phyloP scores from a whole-genome alignment of 148 eudicot genomes.

The Vaccinium myrtillus region DNA sequence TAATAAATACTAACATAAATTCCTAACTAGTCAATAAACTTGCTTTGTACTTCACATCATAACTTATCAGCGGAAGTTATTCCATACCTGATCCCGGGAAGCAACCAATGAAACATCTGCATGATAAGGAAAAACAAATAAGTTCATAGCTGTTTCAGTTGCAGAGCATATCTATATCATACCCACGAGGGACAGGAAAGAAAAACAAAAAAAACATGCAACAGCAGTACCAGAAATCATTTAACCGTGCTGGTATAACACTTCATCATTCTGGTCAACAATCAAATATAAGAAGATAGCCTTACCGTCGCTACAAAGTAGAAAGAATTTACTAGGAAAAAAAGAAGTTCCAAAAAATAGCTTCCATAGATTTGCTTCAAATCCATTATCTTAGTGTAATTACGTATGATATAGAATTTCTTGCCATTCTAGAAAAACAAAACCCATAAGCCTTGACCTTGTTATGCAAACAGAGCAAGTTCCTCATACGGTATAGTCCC shows the following conservation, averaged over 20 bases:
- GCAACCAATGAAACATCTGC: slow-evolving; percentile 2
- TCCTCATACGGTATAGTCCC: background rate
- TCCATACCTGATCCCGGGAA: background rate
- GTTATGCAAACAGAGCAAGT: background rate
- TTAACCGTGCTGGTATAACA: background rate
- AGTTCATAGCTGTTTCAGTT: background rate
- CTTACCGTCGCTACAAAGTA: background rate
- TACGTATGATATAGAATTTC: background rate
- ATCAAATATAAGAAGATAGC: background rate
- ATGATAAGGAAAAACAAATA: background rate
- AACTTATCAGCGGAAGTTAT: slow-evolving; percentile 3
- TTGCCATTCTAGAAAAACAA: background rate
- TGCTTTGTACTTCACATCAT: background rate
- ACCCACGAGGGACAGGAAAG: background rate
- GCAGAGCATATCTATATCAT: background rate
- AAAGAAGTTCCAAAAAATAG: too few species aligned
- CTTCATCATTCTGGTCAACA: background rate
- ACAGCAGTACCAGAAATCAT: background rate
- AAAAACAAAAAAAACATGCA: background rate
- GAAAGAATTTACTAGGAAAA: background rate
- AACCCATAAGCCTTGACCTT: background rate
- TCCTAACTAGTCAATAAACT: background rate
- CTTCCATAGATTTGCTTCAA: background rate
- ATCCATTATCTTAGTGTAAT: background rate
- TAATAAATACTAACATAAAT: slow-evolving; percentile 1